Conservation (phyloP, 1,284 basidiomycete species). For the Cutaneotrichosporon mucoides region DNA sequence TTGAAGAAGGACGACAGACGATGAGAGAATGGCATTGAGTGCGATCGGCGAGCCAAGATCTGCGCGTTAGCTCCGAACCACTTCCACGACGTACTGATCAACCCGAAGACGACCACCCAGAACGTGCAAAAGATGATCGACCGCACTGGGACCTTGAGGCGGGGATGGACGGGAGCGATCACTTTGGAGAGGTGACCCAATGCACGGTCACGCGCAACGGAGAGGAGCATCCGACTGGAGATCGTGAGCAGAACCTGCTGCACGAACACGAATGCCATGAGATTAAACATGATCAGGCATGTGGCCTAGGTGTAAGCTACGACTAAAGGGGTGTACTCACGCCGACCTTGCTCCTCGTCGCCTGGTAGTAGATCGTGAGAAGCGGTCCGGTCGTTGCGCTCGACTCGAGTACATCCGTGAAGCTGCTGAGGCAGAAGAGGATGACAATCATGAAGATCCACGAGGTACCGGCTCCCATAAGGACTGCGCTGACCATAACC, state of each 20-base stretch:
- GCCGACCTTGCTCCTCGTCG: conserved; percentile 7
- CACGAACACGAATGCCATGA: conserved; percentile 22
- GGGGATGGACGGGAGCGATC: conserved; percentile 12
- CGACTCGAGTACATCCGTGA: neutral
- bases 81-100: conserved; percentile 47
- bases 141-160: conserved; percentile 26
- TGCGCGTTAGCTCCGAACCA: conserved; percentile 5
- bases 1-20: conserved; percentile 49
- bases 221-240: conserved; percentile 21
- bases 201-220: conserved; percentile 11
- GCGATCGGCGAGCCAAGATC: conserved; percentile 55
- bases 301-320: too few relatives aligned
- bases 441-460: conserved; percentile 40
- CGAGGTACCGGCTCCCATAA: conserved; percentile 23
- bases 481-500: conserved; percentile 27
- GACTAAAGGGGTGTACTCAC: too few relatives aligned
- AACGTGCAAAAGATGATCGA: conserved; percentile 32
- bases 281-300: conserved; percentile 24
- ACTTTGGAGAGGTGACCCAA: conserved; percentile 4
- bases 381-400: conserved; percentile 21
- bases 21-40: conserved; percentile 48
- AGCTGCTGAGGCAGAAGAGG: conserved; percentile 18
- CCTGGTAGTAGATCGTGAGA: conserved; percentile 21
- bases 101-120: conserved; percentile 52
- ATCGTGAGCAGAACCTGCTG: conserved; percentile 24